Evolutionary conservation across 2,329 filamentous ascomycete species (phyloP), one percentile per base, ranked within the genome.

Genomic region (Nigrospora oryzae): DNA sequence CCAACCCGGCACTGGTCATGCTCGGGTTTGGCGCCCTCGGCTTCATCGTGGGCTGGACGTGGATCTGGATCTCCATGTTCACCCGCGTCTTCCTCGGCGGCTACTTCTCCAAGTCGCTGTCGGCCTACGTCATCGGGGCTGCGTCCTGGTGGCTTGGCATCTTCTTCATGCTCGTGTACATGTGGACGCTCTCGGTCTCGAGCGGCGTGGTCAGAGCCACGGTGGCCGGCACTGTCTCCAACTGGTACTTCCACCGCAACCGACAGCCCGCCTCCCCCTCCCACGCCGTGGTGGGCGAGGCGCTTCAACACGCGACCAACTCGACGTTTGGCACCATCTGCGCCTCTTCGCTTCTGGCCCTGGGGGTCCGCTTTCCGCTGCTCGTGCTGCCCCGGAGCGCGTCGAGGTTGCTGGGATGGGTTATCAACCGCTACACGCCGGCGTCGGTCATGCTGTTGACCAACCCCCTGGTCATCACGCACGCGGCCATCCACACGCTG

Each of bases 201-300:
- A 84, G 89, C 46, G 89, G 89, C 15, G 78, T 97, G 17, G 91
- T 98, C 63, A 83, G 93, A 47, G 84, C 88, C 17, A 93, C 90
- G 14, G 95, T 91, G 13, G 91, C 89, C 19, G 93, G 93, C 11
- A 95, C 91, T 1, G 91, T 97, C 19, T 95, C 89, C 36, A 93
- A 98, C 64, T 98, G 93, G 93, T 98, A 98, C 66, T 98, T 97
- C 64, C 91, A 97, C 64, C 88, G 93, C 50, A 86, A 94, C 55
- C 81, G 83, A 5, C 77, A 83, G 11, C 89, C 91, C 5, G 74
- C 84, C 10, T 83, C 89, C 3, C 82, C 87, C 1, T 90, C 89
- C 1, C 74, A 77, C 46, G 84, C 90, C 45, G 84, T 97, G 40
- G 89, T 97, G 23, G 73, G 79, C 49, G 91, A 90, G 7, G 91